phyloP scores from a whole-genome alignment of 2,329 filamentous ascomycete genomes.

The Colletotrichum noveboracense region DNA sequence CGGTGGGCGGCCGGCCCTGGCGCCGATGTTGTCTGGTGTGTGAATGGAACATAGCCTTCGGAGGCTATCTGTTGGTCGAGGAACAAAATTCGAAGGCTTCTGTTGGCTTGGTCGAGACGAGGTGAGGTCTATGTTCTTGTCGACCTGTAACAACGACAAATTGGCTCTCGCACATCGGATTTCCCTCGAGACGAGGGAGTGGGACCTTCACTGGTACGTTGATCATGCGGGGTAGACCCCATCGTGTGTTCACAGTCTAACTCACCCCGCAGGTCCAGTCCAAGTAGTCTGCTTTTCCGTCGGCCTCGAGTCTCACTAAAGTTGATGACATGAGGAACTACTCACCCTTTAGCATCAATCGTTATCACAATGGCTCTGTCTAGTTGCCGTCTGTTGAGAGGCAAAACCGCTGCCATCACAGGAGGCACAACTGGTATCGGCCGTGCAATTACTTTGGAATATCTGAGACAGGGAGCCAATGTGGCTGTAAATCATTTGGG shows the following conservation, averaged over 20 bases:
- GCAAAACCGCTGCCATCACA: slow-evolving; percentile 70
- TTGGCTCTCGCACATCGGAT: neutral
- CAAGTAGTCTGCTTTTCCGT: neutral
- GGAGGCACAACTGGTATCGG: slow-evolving; percentile 73
- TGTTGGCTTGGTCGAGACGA: neutral
- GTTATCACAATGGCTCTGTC: neutral
- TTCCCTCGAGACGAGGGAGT: slow-evolving; percentile 10
- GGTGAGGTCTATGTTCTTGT: rapidly evolving
- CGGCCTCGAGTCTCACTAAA: neutral
- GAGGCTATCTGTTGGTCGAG: neutral
- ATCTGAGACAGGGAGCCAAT: slow-evolving; percentile 66
- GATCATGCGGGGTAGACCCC: neutral
- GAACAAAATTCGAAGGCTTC: neutral
- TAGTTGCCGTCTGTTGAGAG: slow-evolving; percentile 45
- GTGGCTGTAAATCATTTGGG: slow-evolving; percentile 69
- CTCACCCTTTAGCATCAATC: neutral
- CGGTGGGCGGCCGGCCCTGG: neutral
- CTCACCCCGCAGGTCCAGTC: neutral
- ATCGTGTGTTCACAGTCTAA: neutral
- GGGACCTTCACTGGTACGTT: neutral
- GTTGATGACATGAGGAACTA: neutral
- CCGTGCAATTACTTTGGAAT: slow-evolving; percentile 71
- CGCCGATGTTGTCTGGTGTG: neutral
- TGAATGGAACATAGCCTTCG: rapidly evolving
- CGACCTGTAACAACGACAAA: neutral